Conservation (phyloP, 768 basidiomycete genomes). For the Kwoniella europaea region DNA sequence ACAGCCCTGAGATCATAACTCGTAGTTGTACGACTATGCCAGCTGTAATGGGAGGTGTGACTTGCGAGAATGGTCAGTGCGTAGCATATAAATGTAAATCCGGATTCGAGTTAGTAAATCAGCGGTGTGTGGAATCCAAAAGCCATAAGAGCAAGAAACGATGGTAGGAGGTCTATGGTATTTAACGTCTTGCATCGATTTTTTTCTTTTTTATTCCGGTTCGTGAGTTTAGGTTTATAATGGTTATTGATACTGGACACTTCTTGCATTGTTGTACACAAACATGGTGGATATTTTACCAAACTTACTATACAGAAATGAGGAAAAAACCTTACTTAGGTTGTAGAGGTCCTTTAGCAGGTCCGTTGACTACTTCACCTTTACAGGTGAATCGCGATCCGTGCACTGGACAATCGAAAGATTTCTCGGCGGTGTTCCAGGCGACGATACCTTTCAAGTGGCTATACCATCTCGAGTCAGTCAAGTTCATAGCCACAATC, state of each 20-base stretch:
- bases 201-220: not conserved
- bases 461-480: not conserved
- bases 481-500: not conserved
- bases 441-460: slow-evolving; percentile 39
- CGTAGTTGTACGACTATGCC: slow-evolving; percentile 1
- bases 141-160: not conserved
- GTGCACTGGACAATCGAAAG: slow-evolving; percentile 40
- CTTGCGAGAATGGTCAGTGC: slow-evolving; percentile 10
- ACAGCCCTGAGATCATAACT: not conserved
- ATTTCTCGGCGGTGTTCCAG: slow-evolving; percentile 35
- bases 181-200: not conserved
- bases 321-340: slow-evolving; percentile 5
- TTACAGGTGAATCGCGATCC: slow-evolving; percentile 39
- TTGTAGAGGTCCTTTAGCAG: slow-evolving; percentile 27
- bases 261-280: no score
- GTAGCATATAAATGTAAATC: slow-evolving; percentile 8
- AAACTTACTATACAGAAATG: not conserved
- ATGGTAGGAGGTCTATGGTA: not conserved
- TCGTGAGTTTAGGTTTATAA: not conserved
- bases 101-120: not conserved
- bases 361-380: slow-evolving; percentile 36
- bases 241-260: no score
- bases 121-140: not conserved
- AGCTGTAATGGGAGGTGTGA: slow-evolving; percentile 6
- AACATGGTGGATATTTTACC: not conserved